phyloP scores from a whole-genome alignment of 169 alveolate genomes.

The Plasmodium knowlesi region DNA sequence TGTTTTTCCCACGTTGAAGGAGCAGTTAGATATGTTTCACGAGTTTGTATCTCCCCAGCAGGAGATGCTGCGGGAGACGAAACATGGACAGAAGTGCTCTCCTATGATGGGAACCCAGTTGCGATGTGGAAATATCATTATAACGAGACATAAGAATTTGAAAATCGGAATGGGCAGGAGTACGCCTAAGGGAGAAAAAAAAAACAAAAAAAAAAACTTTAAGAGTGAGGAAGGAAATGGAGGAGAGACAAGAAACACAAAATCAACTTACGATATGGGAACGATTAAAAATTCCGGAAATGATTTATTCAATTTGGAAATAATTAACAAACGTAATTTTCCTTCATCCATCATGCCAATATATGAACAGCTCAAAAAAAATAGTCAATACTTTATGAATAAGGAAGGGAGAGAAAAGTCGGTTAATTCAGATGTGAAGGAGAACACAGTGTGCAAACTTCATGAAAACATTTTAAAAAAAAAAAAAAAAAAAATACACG shows the following conservation, averaged over 20 bases:
- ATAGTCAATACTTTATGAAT: background rate
- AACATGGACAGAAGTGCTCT: background rate
- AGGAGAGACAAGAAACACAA: background rate
- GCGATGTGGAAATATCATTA: constrained; percentile 40
- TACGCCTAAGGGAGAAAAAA: background rate
- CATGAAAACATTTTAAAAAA: background rate
- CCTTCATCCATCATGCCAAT: background rate
- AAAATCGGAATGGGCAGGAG: constrained; percentile 39
- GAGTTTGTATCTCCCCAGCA: background rate
- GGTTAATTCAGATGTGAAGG: background rate
- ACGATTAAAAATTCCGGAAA: background rate
- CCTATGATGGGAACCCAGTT: background rate
- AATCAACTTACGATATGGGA: background rate
- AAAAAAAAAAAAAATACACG: constrained; percentile 39
- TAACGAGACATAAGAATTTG: constrained; percentile 68
- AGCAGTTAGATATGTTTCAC: constrained; percentile 18
- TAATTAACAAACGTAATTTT: background rate
- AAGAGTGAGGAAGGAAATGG: background rate
- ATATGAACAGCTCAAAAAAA: background rate
- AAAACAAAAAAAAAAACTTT: background rate
- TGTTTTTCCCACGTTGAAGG: constrained; percentile 58
- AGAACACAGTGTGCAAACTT: background rate
- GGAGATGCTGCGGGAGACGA: background rate
- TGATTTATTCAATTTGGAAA: background rate
- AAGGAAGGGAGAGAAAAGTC: background rate